Conservation (phyloP, 2,329 filamentous ascomycete species). For the Colletotrichum lupini region DNA sequence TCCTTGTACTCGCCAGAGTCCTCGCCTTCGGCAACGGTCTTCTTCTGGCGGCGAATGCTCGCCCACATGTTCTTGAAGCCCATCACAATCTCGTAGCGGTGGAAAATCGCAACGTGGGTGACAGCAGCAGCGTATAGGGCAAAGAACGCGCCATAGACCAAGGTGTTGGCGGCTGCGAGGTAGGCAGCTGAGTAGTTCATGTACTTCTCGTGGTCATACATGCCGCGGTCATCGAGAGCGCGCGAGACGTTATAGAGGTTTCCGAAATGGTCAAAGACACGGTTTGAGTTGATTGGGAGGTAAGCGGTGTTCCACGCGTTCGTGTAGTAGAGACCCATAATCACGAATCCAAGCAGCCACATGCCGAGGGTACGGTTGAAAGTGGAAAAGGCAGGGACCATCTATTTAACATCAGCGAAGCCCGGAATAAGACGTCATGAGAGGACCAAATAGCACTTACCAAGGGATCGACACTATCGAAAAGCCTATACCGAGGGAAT, state of each 20-base stretch:
- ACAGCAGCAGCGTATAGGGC: constrained; percentile 43
- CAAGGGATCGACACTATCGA: constrained; percentile 36
- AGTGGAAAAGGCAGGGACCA: constrained; percentile 50
- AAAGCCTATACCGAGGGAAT: constrained; percentile 17
- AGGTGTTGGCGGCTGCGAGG: constrained; percentile 39
- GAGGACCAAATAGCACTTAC: background rate
- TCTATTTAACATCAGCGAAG: constrained; percentile 9
- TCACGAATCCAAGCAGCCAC: constrained; percentile 42
- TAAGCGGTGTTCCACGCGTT: constrained; percentile 50
- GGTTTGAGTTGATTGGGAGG: constrained; percentile 54
- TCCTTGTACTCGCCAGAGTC: constrained; percentile 51
- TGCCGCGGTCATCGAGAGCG: constrained; percentile 46
- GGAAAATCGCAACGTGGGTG: constrained; percentile 45
- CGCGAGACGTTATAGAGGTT: constrained; percentile 50
- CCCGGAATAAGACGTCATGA: too few species aligned
- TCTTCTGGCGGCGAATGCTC: constrained; percentile 45
- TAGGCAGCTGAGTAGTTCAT: constrained; percentile 40
- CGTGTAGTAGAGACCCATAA: constrained; percentile 46
- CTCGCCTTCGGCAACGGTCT: constrained; percentile 35
- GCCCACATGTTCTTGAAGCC: constrained; percentile 42
- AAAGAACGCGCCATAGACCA: constrained; percentile 47
- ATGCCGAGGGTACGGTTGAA: constrained; percentile 48
- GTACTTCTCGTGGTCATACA: constrained; percentile 52
- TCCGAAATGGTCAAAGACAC: constrained; percentile 52
- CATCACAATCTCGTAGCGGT: constrained; percentile 43